These are phyloP conservation scores for Gonapodya prolifera DNA, from an alignment of 192 early-diverging fungal species.

Conservation along the genomic window DNA sequence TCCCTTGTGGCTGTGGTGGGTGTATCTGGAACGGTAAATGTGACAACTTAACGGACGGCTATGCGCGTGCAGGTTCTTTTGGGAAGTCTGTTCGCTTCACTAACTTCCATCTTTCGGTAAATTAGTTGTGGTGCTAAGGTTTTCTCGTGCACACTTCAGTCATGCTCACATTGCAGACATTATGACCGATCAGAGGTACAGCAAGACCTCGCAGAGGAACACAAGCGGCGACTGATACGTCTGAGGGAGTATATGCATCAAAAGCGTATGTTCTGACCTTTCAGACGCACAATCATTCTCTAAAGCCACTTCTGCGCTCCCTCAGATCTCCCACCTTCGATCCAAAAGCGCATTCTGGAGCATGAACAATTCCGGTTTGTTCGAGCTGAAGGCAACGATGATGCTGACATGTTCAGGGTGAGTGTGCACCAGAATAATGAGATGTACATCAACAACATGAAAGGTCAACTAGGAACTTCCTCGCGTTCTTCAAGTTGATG, in stretches of 20 bases:
- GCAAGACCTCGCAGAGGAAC: background rate
- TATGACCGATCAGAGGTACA: background rate
- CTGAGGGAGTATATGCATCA: background rate
- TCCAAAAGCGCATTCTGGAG: conserved; percentile 6
- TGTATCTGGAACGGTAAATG: background rate
- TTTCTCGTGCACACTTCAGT: background rate
- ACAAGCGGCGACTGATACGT: background rate
- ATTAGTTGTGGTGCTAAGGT: background rate
- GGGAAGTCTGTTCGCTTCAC: background rate
- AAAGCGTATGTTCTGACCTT: background rate
- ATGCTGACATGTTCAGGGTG: conserved; percentile 10
- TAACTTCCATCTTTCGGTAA: background rate
- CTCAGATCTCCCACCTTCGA: background rate
- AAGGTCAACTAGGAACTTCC: conserved; percentile 3
- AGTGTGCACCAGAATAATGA: background rate
- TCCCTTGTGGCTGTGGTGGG: background rate
- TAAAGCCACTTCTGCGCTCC: too few relatives aligned
- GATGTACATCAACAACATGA: background rate
- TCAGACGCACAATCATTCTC: too few relatives aligned
- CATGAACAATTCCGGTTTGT: conserved; percentile 10
- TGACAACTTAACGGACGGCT: background rate
- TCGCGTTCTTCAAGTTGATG: conserved; percentile 5
- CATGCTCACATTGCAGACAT: background rate
- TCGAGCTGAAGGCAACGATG: conserved; percentile 11
- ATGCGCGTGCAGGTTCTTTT: background rate